Evolutionary conservation across 2,329 filamentous ascomycete genomes (phyloP), one percentile per base, ranked within the genome.

Genomic region (Apiospora phragmitis): DNA sequence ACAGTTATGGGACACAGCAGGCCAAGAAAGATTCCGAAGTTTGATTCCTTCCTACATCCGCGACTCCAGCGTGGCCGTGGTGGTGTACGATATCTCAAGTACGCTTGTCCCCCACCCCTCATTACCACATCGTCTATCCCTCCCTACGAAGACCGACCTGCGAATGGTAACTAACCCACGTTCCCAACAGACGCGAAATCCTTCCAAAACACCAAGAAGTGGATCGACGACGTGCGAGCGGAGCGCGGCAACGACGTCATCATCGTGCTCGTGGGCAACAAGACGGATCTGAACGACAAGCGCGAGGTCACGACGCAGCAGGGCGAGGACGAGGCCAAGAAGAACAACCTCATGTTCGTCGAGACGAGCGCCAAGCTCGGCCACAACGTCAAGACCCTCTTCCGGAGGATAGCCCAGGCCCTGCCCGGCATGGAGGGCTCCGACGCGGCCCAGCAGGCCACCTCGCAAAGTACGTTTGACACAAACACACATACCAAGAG

Each of bases 191-290:
- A 96, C 82, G 92, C 93, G 74, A 98, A 98, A 84, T 97, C 94
- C 32, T 99, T 99, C 86, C 93, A 98, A 81, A 98, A 99, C 84
- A 99, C 96, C 69, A 91, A 95, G 79, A 99, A 99, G 88, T 99
- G 97, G 96, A 97, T 99, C 75, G 96, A 99, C 80, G 96, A 99
- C 80, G 96, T 99, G 71, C 90, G 96, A 73, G 95, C 95, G 68
- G 96, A 99, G 86, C 90, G 96, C 79, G 96, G 96, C 68, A 97
- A 97, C 86, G 96, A 99, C 83, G 97, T 99, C 72, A 99, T 99
- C 78, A 98, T 99, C 78, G 96, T 99, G 65, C 86, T 99, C 65
- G 97, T 99, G 49, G 96, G 96, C 75, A 99, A 99, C 88, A 99
- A 99, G 91, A 99, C 96, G 62, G 96, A 99, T 87, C 84, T 99